A percentile compares a stretch with the other conserved stretches of the same genome.
Conservation (phyloP, 2,329 filamentous ascomycete species). For the Piedraia hortae region DNA sequence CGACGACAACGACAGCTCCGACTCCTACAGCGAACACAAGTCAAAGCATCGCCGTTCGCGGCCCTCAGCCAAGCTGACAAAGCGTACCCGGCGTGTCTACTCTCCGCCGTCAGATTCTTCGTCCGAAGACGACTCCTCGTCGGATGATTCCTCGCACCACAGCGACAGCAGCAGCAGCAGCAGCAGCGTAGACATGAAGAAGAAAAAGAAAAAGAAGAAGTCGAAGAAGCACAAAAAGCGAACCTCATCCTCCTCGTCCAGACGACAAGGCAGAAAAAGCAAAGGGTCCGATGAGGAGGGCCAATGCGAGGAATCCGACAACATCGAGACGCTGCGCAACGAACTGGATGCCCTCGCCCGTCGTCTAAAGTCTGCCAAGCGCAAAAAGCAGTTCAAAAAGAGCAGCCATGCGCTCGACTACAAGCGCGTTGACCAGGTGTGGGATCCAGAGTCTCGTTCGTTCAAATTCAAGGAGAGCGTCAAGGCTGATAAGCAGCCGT, state of each 20-base stretch:
- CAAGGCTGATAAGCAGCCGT: conserved; percentile 36
- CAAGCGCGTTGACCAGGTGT: conserved; percentile 38
- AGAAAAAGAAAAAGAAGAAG: conserved; percentile 1
- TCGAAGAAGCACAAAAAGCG: conserved; percentile 1
- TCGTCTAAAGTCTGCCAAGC: conserved; percentile 4
- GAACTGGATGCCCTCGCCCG: conserved; percentile 3
- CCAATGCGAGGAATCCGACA: conserved; percentile 2
- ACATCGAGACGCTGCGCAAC: conserved; percentile 1
- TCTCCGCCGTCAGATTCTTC: no score
- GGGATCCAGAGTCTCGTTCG: conserved; percentile 29
- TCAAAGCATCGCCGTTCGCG: no score
- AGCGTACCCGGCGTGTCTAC: no score
- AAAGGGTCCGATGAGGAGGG: conserved; percentile 2
- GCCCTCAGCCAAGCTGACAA: neutral
- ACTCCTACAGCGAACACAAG: conserved; percentile 1
- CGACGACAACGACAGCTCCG: conserved; percentile 2
- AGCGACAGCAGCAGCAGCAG: conserved; percentile 1
- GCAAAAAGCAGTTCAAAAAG: conserved; percentile 7
- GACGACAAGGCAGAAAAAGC: conserved; percentile 6
- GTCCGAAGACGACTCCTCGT: conserved; percentile 1
- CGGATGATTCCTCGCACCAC: neutral
- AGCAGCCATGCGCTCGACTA: conserved; percentile 28
- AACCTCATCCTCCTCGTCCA: no score
- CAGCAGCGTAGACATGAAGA: no score
- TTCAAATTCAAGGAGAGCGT: conserved; percentile 41